Evolutionary conservation across 192 early-diverging fungal species (phyloP), one percentile per base, ranked within the genome.

Genomic region (Backusella luteola): DNA sequence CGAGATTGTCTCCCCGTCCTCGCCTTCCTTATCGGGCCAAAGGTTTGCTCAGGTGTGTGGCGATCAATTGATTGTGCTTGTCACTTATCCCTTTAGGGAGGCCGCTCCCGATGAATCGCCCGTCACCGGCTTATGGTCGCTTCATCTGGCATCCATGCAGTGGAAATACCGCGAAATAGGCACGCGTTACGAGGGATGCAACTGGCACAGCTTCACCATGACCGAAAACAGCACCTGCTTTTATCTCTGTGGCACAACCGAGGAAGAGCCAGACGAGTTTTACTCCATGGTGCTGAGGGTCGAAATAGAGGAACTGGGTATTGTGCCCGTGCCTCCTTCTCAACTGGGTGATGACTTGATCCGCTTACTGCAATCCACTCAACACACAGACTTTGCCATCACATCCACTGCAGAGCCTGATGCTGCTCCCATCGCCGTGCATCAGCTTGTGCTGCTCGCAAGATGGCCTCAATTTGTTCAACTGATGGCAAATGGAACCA

Each of bases 131-230:
- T 81, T 91, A 26, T 92, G 91, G 91, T 76, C 81, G 6, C 76
- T 92, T 11, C 86, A 90, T 71, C 79, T 92, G 35, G 70, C 84
- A 32, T 84, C 81, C 23, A 83, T 91, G 67, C 80, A 86, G 42
- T 92, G 91, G 91, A 80, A 77, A 17, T 82, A 77, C 32, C 81
- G 84, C 44, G 84, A 85, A 39, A 66, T 70, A 19, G 78, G 75
- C 12, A 52, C 76, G 19, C 71, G 73, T 11, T 77, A 86, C 56
- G 79, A 82, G 44, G 42, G 56, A 4, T 78, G 52, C 23, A 75
- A 78, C 36, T 92, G 91, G 91, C 87, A 92, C 71, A 87, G 87
- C 49, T 90, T 89, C 80, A 83, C 84, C 7, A 89, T 90, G 87
- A 81, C 78, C 26, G 80, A 86, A 74, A 78, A 90, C 42, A 76